phyloP scores from a whole-genome alignment of 2,329 filamentous ascomycete species.

The Colletotrichum trifolii region DNA sequence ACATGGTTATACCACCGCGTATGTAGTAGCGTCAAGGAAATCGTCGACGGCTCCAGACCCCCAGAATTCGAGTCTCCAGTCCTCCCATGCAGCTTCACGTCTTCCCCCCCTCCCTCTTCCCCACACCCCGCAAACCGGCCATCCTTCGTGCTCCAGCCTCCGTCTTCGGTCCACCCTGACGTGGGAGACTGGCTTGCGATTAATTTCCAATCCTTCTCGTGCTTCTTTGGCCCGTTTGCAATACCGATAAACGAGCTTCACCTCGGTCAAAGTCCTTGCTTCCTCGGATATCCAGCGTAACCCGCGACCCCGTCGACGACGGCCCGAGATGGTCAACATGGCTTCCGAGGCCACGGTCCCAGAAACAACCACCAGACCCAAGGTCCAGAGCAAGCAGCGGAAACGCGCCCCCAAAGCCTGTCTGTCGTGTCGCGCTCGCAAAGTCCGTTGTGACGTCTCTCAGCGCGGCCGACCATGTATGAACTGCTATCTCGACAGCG shows the following conservation, averaged over 20 bases:
- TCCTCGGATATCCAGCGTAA: slow-evolving; percentile 2
- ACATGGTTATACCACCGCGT: not conserved
- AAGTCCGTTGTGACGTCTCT: slow-evolving; percentile 62
- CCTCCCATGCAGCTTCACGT: slow-evolving; percentile 26
- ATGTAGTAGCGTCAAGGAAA: slow-evolving; percentile 16
- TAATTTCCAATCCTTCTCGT: slow-evolving; percentile 22
- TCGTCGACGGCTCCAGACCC: slow-evolving; percentile 31
- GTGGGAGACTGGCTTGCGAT: slow-evolving; percentile 3
- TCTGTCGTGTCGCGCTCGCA: slow-evolving; percentile 61
- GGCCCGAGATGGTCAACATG: slow-evolving; percentile 16
- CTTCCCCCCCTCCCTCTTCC: slow-evolving; percentile 40
- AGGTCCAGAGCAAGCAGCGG: slow-evolving; percentile 49
- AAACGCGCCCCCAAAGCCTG: slow-evolving; percentile 63
- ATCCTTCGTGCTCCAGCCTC: slow-evolving; percentile 1
- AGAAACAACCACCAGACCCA: slow-evolving; percentile 42
- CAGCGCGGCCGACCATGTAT: slow-evolving; percentile 61
- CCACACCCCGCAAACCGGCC: slow-evolving; percentile 41
- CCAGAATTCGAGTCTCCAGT: slow-evolving; percentile 17
- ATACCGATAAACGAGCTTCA: slow-evolving; percentile 23
- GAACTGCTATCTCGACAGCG: slow-evolving; percentile 63
- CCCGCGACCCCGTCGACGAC: not conserved
- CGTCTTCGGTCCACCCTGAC: slow-evolving; percentile 30
- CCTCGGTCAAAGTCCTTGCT: slow-evolving; percentile 15
- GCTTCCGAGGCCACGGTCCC: slow-evolving; percentile 38
- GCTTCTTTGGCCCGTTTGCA: slow-evolving; percentile 20